Conservation (phyloP, 23 red algal genomes). For the Chondrus crispus region DNA sequence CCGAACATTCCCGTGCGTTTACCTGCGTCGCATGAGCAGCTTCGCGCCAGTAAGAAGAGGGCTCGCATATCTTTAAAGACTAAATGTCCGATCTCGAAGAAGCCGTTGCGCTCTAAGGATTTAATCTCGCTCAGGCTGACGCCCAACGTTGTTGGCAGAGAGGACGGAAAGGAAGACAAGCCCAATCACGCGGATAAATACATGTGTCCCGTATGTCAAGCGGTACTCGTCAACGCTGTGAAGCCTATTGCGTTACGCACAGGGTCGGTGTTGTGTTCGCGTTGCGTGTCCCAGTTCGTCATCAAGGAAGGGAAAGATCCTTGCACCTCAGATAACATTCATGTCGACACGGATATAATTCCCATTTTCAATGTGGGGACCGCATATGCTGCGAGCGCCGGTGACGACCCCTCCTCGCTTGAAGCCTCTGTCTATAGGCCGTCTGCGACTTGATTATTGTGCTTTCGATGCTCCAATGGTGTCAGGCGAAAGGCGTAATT, state of each 20-base stretch:
- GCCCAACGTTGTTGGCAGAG: not conserved
- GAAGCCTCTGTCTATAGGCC: constrained; percentile 45
- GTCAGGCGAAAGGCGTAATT: too few species aligned
- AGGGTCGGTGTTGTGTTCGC: constrained; percentile 66
- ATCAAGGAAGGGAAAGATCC: constrained; percentile 43
- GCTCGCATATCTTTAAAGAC: not conserved
- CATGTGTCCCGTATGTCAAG: constrained; percentile 70
- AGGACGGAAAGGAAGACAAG: not conserved
- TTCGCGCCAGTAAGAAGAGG: not conserved
- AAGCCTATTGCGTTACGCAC: constrained; percentile 54
- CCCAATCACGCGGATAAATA: not conserved
- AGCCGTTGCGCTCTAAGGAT: constrained; percentile 41
- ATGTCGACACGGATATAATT: constrained; percentile 58
- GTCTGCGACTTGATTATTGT: too few species aligned
- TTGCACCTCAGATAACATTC: constrained; percentile 13
- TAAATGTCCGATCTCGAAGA: constrained; percentile 51
- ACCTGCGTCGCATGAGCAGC: not conserved
- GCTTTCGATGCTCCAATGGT: too few species aligned
- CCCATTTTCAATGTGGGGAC: constrained; percentile 68
- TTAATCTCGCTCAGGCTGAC: constrained; percentile 56
- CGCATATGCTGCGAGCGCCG: constrained; percentile 63
- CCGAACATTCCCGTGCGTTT: not conserved
- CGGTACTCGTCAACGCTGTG: constrained; percentile 60
- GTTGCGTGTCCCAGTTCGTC: constrained; percentile 74
- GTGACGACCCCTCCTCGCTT: constrained; percentile 26